Evolutionary conservation across 345 rosid genomes (phyloP).

Genomic region (Melaleuca alternifolia): DNA sequence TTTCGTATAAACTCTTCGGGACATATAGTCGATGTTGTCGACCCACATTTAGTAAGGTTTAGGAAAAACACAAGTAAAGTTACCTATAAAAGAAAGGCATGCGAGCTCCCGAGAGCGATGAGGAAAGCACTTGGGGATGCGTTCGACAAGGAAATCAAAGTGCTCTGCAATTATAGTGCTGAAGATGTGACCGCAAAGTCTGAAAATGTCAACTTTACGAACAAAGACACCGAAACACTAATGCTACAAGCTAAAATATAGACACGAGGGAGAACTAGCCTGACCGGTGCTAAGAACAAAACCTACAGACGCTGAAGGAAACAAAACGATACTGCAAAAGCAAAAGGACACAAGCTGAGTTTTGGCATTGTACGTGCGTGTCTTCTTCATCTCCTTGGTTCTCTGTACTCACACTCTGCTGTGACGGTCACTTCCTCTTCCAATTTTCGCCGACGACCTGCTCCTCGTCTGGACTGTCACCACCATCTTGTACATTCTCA

Average conservation of each 20-base stretch:
- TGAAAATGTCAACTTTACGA: not conserved
- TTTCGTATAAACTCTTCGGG: not conserved
- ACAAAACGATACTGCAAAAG: not conserved
- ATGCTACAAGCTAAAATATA: not conserved
- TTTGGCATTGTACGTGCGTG: not conserved
- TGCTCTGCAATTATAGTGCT: not conserved
- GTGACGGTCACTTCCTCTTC: not conserved
- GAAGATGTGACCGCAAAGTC: not conserved
- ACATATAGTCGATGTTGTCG: not conserved
- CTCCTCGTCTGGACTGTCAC: not conserved
- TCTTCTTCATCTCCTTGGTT: not conserved
- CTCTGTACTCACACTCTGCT: not conserved
- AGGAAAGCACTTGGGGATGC: not conserved
- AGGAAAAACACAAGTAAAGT: too few relatives aligned
- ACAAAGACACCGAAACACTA: not conserved
- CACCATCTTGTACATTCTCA: not conserved
- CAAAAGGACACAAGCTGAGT: not conserved
- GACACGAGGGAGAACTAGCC: not conserved
- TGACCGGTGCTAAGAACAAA: not conserved
- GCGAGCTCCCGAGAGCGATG: not conserved
- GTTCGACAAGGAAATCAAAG: not conserved
- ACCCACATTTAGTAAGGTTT: too few relatives aligned
- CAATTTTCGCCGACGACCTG: not conserved
- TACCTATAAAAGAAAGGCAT: too few relatives aligned
- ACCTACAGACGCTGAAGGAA: not conserved